Conservation (phyloP, 352 stramenopile species). For the Globisporangium polare region DNA sequence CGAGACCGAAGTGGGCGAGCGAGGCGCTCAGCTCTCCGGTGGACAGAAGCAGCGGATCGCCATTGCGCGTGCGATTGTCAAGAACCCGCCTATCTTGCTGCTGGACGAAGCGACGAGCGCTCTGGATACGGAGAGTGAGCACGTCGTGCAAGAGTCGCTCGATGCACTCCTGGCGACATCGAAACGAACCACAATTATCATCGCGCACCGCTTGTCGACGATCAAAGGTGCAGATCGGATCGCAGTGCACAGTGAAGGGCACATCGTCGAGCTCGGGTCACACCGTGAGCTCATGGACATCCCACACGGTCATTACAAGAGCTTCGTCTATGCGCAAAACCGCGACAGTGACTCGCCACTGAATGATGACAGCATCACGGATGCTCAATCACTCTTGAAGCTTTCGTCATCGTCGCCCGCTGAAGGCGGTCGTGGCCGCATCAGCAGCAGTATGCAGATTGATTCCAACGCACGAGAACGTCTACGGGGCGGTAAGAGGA, state of each 20-base stretch:
- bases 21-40: slow-evolving; percentile 70
- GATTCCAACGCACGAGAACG: not conserved
- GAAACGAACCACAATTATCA: slow-evolving; percentile 24
- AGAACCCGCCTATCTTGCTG: slow-evolving; percentile 83
- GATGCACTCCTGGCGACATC: slow-evolving; percentile 36
- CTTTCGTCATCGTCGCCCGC: not conserved
- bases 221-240: slow-evolving; percentile 94
- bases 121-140: slow-evolving; percentile 72
- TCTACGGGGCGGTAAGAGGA: not conserved
- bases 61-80: slow-evolving; percentile 57
- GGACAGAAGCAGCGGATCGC: slow-evolving; percentile 20
- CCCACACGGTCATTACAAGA: slow-evolving; percentile 39
- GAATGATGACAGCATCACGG: not conserved
- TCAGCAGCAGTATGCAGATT: not conserved
- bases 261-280: slow-evolving; percentile 91
- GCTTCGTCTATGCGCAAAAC: slow-evolving; percentile 25
- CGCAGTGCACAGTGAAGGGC: slow-evolving; percentile 90
- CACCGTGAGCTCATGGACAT: slow-evolving; percentile 88
- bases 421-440: not conserved
- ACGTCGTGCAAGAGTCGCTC: slow-evolving; percentile 64
- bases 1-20: slow-evolving; percentile 87
- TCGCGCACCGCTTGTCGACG: slow-evolving; percentile 93
- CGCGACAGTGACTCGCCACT: slow-evolving; percentile 8
- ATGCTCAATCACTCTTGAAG: not conserved
- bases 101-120: slow-evolving; percentile 12